These are phyloP conservation scores for Rubia yunnanensis DNA, from an alignment of 257 asterid genomes.

Conservation along the genomic window DNA sequence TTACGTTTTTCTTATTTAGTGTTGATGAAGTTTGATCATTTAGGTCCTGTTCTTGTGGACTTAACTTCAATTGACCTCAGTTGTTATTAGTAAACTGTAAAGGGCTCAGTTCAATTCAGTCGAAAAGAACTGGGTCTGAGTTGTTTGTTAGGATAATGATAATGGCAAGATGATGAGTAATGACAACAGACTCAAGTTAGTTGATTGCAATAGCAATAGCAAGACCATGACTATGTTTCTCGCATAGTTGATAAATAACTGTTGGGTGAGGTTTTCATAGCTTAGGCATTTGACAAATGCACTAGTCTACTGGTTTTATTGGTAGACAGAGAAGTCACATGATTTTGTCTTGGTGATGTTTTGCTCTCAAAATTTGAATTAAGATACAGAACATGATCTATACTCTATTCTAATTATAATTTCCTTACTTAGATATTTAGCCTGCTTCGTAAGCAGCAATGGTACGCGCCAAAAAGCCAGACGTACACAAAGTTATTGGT, in stretches of 20 bases:
- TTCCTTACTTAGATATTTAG: conserved; percentile 50
- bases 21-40: background rate
- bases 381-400: background rate
- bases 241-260: no score
- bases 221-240: no score
- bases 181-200: background rate
- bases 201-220: background rate
- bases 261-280: background rate
- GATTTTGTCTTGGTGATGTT: background rate
- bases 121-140: no score
- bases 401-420: background rate
- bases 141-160: background rate
- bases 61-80: background rate
- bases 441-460: conserved; percentile 75
- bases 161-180: background rate
- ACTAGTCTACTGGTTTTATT: background rate
- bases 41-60: no score
- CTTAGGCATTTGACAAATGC: background rate
- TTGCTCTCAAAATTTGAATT: background rate
- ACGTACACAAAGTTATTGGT: conserved; percentile 68
- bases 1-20: background rate
- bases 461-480: conserved; percentile 72
- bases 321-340: background rate
- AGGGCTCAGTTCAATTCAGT: background rate
- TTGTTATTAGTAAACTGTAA: background rate